A percentile compares a stretch with the other conserved stretches of the same genome.
phyloP scores from a whole-genome alignment of 345 rosid genomes.

The Citrus australasica region DNA sequence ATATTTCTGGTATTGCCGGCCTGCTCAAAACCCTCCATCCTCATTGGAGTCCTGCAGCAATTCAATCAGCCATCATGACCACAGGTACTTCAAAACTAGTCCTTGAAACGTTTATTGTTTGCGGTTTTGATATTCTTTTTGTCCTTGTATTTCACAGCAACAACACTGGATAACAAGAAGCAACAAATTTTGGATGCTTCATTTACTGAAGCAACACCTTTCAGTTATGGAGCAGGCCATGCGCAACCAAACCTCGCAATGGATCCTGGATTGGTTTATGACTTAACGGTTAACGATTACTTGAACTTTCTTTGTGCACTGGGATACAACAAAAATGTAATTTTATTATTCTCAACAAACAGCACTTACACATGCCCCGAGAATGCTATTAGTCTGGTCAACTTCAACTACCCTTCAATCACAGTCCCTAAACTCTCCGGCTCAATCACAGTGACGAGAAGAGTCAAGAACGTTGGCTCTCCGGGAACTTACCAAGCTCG shows the following conservation, averaged over 20 bases:
- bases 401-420: conserved; percentile 88
- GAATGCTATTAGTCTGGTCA: conserved; percentile 22
- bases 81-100: conserved; percentile 41
- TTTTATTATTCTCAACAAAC: conserved; percentile 31
- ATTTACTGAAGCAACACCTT: conserved; percentile 51
- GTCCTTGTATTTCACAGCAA: conserved; percentile 33
- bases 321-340: conserved; percentile 51
- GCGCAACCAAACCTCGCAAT: conserved; percentile 68
- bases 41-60: conserved; percentile 78
- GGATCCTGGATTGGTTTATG: conserved; percentile 83
- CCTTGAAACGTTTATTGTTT: background rate
- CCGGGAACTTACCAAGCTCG: conserved; percentile 48
- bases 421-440: conserved; percentile 36
- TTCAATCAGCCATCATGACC: conserved; percentile 76
- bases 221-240: conserved; percentile 78
- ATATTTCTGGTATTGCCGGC: conserved; percentile 15
- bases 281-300: conserved; percentile 48
- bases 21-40: conserved; percentile 20
- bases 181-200: conserved; percentile 44
- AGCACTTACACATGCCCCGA: conserved; percentile 38
- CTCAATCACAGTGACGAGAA: conserved; percentile 41
- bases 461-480: conserved; percentile 62
- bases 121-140: background rate
- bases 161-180: conserved; percentile 41
- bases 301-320: conserved; percentile 61